Conservation (phyloP, 805 yeast species). For the Scheffersomyces coipomensis region DNA sequence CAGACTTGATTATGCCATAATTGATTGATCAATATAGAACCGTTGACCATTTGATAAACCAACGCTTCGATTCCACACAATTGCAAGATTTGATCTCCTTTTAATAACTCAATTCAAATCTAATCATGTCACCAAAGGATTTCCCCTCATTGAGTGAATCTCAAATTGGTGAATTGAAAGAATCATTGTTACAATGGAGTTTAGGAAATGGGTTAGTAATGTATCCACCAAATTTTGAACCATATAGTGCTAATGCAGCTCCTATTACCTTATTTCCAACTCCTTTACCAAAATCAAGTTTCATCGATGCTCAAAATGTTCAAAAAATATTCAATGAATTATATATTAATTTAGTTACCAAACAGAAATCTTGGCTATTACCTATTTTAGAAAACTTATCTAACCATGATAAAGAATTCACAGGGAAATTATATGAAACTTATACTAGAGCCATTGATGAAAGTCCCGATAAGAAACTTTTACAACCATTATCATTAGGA, state of each 20-base stretch:
- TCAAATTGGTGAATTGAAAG: conserved; percentile 33
- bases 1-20: too few species aligned
- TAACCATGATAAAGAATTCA: conserved; percentile 68
- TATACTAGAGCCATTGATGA: conserved; percentile 46
- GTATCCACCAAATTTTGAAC: conserved; percentile 60
- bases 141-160: conserved; percentile 30
- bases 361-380: conserved; percentile 58
- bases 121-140: conserved; percentile 14
- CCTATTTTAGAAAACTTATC: conserved; percentile 54
- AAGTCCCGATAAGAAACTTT: conserved; percentile 40
- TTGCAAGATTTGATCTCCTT: too few species aligned
- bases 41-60: too few species aligned
- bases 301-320: conserved; percentile 62
- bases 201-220: conserved; percentile 79
- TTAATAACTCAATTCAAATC: too few species aligned
- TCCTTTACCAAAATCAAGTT: conserved; percentile 71
- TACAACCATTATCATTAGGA: conserved; percentile 74
- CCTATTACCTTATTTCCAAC: conserved; percentile 93
- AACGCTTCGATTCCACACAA: too few species aligned
- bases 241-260: conserved; percentile 55
- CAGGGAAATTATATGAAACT: conserved; percentile 71
- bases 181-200: conserved; percentile 68
- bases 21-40: too few species aligned
- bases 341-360: conserved; percentile 66
- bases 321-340: conserved; percentile 71